Conservation (phyloP, 2,329 filamentous ascomycete species). For the Beauveria rudraprayagi region DNA sequence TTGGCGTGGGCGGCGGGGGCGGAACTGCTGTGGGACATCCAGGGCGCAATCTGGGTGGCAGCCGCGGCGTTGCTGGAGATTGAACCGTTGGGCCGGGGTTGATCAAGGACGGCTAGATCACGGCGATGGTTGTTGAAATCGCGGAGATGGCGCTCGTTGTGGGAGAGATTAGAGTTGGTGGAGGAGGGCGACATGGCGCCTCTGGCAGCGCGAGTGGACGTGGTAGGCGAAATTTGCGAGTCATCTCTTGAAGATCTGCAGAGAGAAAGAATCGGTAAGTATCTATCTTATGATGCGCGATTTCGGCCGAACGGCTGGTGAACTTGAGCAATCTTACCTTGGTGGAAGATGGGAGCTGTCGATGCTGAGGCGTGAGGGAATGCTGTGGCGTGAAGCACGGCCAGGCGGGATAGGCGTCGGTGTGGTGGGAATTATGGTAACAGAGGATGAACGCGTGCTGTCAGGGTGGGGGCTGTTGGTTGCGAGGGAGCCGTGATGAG, state of each 20-base stretch:
- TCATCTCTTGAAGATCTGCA: slow-evolving; percentile 26
- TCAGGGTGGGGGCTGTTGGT: neutral
- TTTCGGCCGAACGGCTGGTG: neutral
- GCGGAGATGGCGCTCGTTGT: slow-evolving; percentile 47
- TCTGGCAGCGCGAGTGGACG: slow-evolving; percentile 36
- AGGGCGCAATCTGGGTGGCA: slow-evolving; percentile 48
- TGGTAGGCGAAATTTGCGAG: slow-evolving; percentile 41
- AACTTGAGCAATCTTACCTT: neutral
- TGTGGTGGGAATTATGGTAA: slow-evolving; percentile 7
- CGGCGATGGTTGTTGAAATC: slow-evolving; percentile 64
- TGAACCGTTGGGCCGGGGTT: slow-evolving; percentile 48
- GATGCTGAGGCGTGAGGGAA: slow-evolving; percentile 10
- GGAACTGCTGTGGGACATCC: slow-evolving; percentile 41
- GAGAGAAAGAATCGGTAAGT: slow-evolving; percentile 2
- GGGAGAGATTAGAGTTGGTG: slow-evolving; percentile 16
- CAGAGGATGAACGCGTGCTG: slow-evolving; percentile 5
- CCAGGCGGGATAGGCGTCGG: neutral
- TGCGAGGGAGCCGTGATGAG: neutral
- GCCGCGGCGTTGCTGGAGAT: slow-evolving; percentile 30
- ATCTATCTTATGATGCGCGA: neutral
- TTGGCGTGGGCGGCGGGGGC: slow-evolving; percentile 22
- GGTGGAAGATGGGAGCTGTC: slow-evolving; percentile 1
- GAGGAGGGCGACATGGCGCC: slow-evolving; percentile 33
- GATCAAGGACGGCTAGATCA: slow-evolving; percentile 61
- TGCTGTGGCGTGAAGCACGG: neutral